Evolutionary conservation across 352 stramenopile genomes (phyloP), one percentile per base, ranked within the genome.

Genomic region (Phytophthora multivora): DNA sequence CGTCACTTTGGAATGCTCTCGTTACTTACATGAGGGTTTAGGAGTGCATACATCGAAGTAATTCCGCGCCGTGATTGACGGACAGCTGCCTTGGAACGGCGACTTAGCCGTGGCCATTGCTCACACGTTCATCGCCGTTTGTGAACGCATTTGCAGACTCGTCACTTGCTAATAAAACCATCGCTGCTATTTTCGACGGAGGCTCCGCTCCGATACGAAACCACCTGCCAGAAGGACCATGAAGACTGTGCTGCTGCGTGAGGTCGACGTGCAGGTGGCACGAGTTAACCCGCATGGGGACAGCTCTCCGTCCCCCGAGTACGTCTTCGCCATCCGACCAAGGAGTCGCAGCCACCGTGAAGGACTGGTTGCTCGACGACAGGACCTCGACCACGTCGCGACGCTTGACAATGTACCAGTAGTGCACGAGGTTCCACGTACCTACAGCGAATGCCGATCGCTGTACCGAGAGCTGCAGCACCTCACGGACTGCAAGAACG

Each of bases 381-480:
- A 72, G 26, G 61, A 77, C 43, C 55, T 74, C n/a, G 58, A 79
- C 40, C 57, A 52, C 39, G 52, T 66, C 41, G 43, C 39, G 51
- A 75, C 15, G 2, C 52, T 53, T 23, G 30, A 35, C 11, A 15
- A 58, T 1, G 45, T 72, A 11, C 55, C 73, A 13, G 52, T 75
- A 19, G 43, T 62, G 13, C 80, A 90, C 53, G 67, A 83, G 47
- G 72, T 87, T 30, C 10, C 58, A 12, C 71, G 69, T 16, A 85
- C 72, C 7, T 90, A 88, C 69, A 81, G 75, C 39, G 53, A 86
- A 26, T 90, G 81, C 47, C 73, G 81, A 4, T 21, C 35, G 23
- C 54, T 90, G 15, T 90, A 85, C 53, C 51, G 51, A 18, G 49
- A 75, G 35, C 61, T 90, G 31, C 68, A 69, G 16, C 39, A 49